Conservation (phyloP, 1,284 basidiomycete species). For the Apiotrichum porosum region DNA sequence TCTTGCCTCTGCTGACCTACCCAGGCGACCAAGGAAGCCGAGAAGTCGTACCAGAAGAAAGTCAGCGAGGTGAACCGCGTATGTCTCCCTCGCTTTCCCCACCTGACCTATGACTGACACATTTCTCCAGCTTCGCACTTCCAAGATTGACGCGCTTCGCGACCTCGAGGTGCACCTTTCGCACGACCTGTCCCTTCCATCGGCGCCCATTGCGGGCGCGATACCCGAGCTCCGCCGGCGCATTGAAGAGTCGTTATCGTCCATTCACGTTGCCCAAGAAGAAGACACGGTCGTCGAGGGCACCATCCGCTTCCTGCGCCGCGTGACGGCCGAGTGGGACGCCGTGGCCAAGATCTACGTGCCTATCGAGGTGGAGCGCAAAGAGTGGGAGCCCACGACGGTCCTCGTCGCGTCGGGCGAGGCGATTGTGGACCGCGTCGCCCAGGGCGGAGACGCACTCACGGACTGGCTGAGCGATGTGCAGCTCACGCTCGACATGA, state of each 20-base stretch:
- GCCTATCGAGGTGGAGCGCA: constrained; percentile 28
- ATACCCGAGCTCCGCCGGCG: constrained; percentile 37
- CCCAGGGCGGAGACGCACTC: constrained; percentile 21
- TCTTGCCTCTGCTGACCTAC: not conserved
- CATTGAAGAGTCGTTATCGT: constrained; percentile 31
- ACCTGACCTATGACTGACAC: too few species aligned
- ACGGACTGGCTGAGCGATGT: constrained; percentile 32
- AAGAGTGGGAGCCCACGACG: constrained; percentile 48
- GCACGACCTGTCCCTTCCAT: constrained; percentile 30
- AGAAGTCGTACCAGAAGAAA: constrained; percentile 38
- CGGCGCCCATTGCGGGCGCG: constrained; percentile 38
- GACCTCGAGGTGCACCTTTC: constrained; percentile 45
- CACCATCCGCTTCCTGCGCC: constrained; percentile 42
- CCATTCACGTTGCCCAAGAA: constrained; percentile 23
- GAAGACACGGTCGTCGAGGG: constrained; percentile 29
- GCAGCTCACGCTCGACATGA: constrained; percentile 23
- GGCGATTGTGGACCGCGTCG: constrained; percentile 38
- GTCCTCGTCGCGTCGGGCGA: constrained; percentile 39
- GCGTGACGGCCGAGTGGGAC: constrained; percentile 37
- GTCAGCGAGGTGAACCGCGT: constrained; percentile 31
- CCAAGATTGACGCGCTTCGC: constrained; percentile 42
- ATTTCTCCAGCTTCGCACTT: constrained; percentile 39
- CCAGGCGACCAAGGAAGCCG: constrained; percentile 37
- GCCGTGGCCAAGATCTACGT: constrained; percentile 26
- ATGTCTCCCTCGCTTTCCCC: too few species aligned